A percentile compares a stretch with the other conserved stretches of the same genome.
These are phyloP conservation scores for Mycena filopes DNA, from an alignment of 768 basidiomycete genomes.

Conservation along the genomic window DNA sequence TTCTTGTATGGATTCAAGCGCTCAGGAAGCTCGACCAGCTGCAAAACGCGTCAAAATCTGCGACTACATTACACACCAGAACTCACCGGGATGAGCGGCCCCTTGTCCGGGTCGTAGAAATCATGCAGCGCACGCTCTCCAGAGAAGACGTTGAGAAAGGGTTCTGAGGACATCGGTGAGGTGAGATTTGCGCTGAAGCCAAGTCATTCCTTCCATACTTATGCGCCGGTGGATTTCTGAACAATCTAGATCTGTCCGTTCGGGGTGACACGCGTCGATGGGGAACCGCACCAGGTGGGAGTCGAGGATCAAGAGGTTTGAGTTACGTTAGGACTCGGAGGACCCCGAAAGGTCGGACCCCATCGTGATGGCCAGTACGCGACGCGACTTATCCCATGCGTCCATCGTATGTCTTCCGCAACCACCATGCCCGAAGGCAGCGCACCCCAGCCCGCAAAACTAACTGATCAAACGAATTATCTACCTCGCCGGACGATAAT, in stretches of 20 bases:
- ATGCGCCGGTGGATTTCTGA: not conserved
- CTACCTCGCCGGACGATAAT: constrained; percentile 61
- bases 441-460: not conserved
- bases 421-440: not conserved
- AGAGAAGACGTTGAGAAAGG: constrained; percentile 36
- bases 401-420: not conserved
- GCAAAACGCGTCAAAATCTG: not conserved
- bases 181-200: too few species aligned
- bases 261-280: not conserved
- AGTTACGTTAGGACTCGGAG: not conserved
- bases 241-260: constrained; percentile 6
- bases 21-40: constrained; percentile 39
- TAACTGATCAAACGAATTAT: constrained; percentile 72
- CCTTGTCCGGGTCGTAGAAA: constrained; percentile 38
- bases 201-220: not conserved
- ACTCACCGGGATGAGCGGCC: constrained; percentile 34
- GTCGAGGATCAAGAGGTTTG: too few species aligned
- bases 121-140: constrained; percentile 34
- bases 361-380: not conserved
- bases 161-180: constrained; percentile 30
- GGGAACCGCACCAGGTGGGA: too few species aligned
- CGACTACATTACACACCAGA: not conserved
- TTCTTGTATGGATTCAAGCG: constrained; percentile 35
- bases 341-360: constrained; percentile 5
- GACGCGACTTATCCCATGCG: too few species aligned